Evolutionary conservation across 139 green algal species (phyloP), one percentile per base, ranked within the genome.

Genomic region (Chlorella sp.): DNA sequence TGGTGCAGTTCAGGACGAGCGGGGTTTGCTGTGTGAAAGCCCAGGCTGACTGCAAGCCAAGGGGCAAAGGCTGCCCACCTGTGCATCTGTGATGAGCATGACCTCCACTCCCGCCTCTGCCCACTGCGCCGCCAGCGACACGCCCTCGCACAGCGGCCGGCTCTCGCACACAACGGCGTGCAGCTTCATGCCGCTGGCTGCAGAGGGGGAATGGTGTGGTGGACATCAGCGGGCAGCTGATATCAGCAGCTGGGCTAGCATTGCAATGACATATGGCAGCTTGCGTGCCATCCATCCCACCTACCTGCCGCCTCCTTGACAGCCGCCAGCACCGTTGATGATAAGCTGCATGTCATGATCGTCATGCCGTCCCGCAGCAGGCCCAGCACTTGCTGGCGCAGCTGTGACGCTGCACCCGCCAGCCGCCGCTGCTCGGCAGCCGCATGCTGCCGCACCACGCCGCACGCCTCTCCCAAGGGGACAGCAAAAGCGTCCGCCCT

Each of bases 71-170:
- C 46, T 30, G 8, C 46, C 48, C 30, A 81, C 75, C 75, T 83
- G 78, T 22, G 89, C 87, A 64, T 92, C 89, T 38, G 88, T 90
- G 79, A 92, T 90, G 30, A 92, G 32, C 11, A 77, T 89, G 16
- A 85, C 67, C 0, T 90, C 44, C 28, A 85, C 26, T 0, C 87
- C 87, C 16, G 83, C 89, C 34, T 58, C 75, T 24, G 83, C 86
- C 80, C 85, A 64, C 30, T 60, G 44, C 40, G 58, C 44, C 16
- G 87, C 89, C 43, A 87, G 65, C 1, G 40, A 2, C 24, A 89
- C 87, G 34, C 89, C 89, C 64, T 92, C 89, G 36, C 65, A 90
- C 75, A 92, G 80, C 43, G 89, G 89, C 48, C 80, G 83, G 7
- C 84, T 81, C 79, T 92, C 89, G 36, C 87, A 91, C 30, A 91